Conservation (phyloP, 2,329 filamentous ascomycete genomes). For the Parascedosporium putredinis region DNA sequence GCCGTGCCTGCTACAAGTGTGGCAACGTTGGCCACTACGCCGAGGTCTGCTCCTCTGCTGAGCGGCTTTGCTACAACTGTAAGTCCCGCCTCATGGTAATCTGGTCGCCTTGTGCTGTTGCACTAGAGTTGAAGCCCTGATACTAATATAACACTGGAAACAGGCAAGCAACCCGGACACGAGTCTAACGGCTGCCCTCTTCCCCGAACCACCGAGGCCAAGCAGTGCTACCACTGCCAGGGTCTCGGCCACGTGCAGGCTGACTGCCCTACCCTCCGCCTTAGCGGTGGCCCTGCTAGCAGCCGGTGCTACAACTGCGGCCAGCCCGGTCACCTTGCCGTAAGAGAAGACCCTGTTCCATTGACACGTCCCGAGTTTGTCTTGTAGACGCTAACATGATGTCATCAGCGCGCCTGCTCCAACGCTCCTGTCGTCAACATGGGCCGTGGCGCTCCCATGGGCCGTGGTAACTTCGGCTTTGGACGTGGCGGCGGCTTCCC, state of each 20-base stretch:
- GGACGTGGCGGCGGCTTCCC: no score
- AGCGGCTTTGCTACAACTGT: slow-evolving; percentile 99
- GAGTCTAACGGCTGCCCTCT: slow-evolving; percentile 97
- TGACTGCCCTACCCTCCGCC: slow-evolving; percentile 90
- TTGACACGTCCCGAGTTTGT: slow-evolving; percentile 12
- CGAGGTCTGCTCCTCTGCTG: slow-evolving; percentile 94
- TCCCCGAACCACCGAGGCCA: slow-evolving; percentile 92
- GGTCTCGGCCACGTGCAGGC: slow-evolving; percentile 96
- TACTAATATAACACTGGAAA: slow-evolving; percentile 16
- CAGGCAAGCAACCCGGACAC: slow-evolving; percentile 82
- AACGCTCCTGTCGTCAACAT: slow-evolving; percentile 50
- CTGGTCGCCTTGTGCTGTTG: no score
- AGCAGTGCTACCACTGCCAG: slow-evolving; percentile 99
- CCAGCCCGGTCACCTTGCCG: slow-evolving; percentile 82
- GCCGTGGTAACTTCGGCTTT: slow-evolving; percentile 69
- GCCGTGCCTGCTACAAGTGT: slow-evolving; percentile 75
- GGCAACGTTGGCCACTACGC: slow-evolving; percentile 72
- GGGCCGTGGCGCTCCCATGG: slow-evolving; percentile 55
- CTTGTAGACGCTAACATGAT: slow-evolving; percentile 1
- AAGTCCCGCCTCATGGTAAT: no score
- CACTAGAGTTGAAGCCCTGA: no score
- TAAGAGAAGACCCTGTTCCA: slow-evolving; percentile 32
- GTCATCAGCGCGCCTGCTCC: slow-evolving; percentile 66
- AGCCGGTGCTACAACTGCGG: slow-evolving; percentile 97
- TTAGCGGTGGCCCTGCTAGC: slow-evolving; percentile 72